Conservation (phyloP, 495 filamentous ascomycete species). For the Aspergillus cavernicola region DNA sequence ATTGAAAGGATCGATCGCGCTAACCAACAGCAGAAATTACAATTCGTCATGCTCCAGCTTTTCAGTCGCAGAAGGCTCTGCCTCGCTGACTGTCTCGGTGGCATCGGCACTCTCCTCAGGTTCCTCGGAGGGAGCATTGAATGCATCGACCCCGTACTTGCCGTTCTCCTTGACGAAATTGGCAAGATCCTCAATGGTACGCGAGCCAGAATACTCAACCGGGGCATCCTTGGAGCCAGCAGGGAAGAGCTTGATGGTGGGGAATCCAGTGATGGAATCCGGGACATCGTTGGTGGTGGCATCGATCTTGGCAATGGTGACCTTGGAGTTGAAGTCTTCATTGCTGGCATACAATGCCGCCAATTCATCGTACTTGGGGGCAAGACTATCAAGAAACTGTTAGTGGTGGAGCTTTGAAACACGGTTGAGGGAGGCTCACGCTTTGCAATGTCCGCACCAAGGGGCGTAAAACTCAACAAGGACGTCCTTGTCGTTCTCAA, state of each 20-base stretch:
- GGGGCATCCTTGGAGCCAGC: slow-evolving; percentile 83
- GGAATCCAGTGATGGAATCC: slow-evolving; percentile 96
- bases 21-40: slow-evolving; percentile 25
- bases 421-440: slow-evolving; percentile 38
- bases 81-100: slow-evolving; percentile 2
- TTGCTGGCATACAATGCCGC: slow-evolving; percentile 70
- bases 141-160: slow-evolving; percentile 72
- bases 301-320: slow-evolving; percentile 96
- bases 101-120: slow-evolving; percentile 25
- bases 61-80: slow-evolving; percentile 30
- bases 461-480: slow-evolving; percentile 98
- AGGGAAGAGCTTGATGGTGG: slow-evolving; percentile 97
- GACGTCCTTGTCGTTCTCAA: slow-evolving; percentile 94
- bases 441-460: slow-evolving; percentile 99
- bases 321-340: slow-evolving; percentile 70
- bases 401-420: slow-evolving; percentile 8
- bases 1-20: slow-evolving; percentile 1
- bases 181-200: slow-evolving; percentile 90
- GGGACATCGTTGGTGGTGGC: slow-evolving; percentile 96
- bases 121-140: slow-evolving; percentile 43
- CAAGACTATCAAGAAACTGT: slow-evolving; percentile 41
- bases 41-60: slow-evolving; percentile 41
- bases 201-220: slow-evolving; percentile 81
- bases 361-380: slow-evolving; percentile 78
- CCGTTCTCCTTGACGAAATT: slow-evolving; percentile 94